Conservation (phyloP, 306 rosid species). For the Echinosophora koreensis region DNA sequence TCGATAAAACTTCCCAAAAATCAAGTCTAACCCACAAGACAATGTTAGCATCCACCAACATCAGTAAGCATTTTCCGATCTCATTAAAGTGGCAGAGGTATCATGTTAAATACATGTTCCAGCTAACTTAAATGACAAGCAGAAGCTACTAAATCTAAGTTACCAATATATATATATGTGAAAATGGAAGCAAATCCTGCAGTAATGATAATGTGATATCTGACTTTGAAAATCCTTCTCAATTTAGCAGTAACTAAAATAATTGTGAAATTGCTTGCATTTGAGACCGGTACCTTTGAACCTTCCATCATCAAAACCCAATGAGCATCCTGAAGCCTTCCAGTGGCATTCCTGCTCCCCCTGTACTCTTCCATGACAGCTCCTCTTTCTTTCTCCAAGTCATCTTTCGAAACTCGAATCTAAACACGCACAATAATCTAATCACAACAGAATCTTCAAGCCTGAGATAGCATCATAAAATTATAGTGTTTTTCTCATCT, state of each 20-base stretch:
- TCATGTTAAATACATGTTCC: slow-evolving; percentile 5
- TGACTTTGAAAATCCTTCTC: background rate
- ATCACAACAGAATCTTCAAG: slow-evolving; percentile 18
- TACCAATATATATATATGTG: background rate
- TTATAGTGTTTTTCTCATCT: background rate
- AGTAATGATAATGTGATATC: background rate
- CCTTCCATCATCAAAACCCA: slow-evolving; percentile 92
- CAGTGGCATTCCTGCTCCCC: slow-evolving; percentile 88
- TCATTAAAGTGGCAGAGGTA: background rate
- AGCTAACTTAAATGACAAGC: slow-evolving; percentile 8
- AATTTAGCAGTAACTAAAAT: background rate
- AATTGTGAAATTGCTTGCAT: background rate
- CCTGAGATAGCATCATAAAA: background rate
- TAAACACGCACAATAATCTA: slow-evolving; percentile 43
- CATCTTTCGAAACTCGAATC: slow-evolving; percentile 89
- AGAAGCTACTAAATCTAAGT: background rate
- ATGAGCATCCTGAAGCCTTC: slow-evolving; percentile 97
- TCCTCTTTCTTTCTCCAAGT: slow-evolving; percentile 90
- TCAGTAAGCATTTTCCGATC: background rate
- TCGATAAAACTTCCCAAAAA: slow-evolving; percentile 21
- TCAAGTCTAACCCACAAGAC: slow-evolving; percentile 18
- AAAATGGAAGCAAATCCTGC: slow-evolving; percentile 10
- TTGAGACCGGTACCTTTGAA: slow-evolving; percentile 69
- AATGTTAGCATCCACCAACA: slow-evolving; percentile 21
- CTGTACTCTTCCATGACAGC: slow-evolving; percentile 96